Evolutionary conservation across 257 asterid species (phyloP), one percentile per base, ranked within the genome.

Genomic region (Oldenlandia corymbosa): DNA sequence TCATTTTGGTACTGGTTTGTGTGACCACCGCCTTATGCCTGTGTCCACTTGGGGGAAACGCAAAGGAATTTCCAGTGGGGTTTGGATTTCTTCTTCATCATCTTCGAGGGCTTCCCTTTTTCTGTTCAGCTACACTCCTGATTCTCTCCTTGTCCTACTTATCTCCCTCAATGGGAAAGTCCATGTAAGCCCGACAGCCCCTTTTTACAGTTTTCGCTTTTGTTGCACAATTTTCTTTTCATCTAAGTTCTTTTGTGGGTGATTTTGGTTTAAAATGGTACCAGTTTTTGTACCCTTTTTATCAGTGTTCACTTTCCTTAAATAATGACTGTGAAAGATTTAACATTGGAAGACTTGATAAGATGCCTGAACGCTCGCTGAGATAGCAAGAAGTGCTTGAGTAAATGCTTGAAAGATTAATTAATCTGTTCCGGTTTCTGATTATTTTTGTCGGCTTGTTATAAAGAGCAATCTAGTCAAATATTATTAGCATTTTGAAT

Each of bases 51-150:
- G 13, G 10, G 2, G 31, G 36, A 16, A 5, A 32, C 36, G 31
- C 7, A 11, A 12, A 20, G 30, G 16, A 3, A 2, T 9, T 11
- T 1, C 2, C 1, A 58, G 46, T 21, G 39, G 53, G 30, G 60
- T 50, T 16, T 64, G 68, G 68, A 49, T 64, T 17, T 50, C 68
- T 39, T 50, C 68, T 39, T 64, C 68, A 49, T 64, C 68, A 10
- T 21, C 59, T 18, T 48, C 50, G 20, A 1, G 24, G 8, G 68
- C 68, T 16, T 50, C 68, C 0, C 23, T 49, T 11, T 52, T 36
- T 39, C 68, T 64, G 7, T 64, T 64, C 49, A 50, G 50, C 21
- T 50, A 50, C 13, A 34, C 51, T 34, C 9, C 37, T 10, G 11
- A n/a, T 13, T 64, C 68, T 49, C 60, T 48, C 5, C 59, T 64